Percentiles rank a stretch among this genome's conserved stretches.
Conservation (phyloP, 2,329 filamentous ascomycete species). For the Aureobasidium melanogenum region DNA sequence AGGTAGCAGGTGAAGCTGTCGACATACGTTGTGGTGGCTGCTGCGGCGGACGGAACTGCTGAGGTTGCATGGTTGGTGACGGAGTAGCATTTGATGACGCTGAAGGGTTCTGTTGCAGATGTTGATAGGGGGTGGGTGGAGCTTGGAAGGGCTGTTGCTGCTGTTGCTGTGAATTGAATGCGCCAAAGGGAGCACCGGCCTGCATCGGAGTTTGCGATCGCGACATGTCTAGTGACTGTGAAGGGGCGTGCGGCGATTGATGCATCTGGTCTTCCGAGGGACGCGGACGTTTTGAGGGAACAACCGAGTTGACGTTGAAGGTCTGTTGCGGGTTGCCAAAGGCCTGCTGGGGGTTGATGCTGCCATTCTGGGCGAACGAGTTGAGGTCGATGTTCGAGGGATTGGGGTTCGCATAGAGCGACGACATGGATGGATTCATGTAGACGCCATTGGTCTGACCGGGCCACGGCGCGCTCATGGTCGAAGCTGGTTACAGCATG, state of each 20-base stretch:
- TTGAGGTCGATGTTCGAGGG: slow-evolving; percentile 36
- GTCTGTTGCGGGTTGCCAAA: slow-evolving; percentile 57
- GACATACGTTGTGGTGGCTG: slow-evolving; percentile 65
- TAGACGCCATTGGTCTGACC: slow-evolving; percentile 16
- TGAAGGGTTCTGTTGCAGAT: slow-evolving; percentile 72
- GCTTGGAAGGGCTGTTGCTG: slow-evolving; percentile 59
- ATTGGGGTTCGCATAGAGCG: slow-evolving; percentile 16
- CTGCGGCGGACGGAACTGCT: slow-evolving; percentile 54
- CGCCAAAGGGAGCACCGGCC: slow-evolving; percentile 10
- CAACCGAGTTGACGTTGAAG: slow-evolving; percentile 76
- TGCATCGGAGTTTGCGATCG: slow-evolving; percentile 74
- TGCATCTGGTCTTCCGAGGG: slow-evolving; percentile 72
- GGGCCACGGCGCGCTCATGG: slow-evolving; percentile 16
- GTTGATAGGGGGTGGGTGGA: slow-evolving; percentile 66
- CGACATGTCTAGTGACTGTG: slow-evolving; percentile 38
- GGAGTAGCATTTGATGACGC: slow-evolving; percentile 78
- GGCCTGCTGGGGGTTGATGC: slow-evolving; percentile 69
- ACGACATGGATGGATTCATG: slow-evolving; percentile 15
- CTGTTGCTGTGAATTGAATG: slow-evolving; percentile 11
- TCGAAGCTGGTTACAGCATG: slow-evolving; percentile 11
- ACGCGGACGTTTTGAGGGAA: slow-evolving; percentile 81
- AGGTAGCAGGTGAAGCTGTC: slow-evolving; percentile 86
- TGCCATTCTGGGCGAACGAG: slow-evolving; percentile 55
- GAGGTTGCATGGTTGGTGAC: slow-evolving; percentile 84
- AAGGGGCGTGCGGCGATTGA: neutral